Conservation (phyloP, 768 basidiomycete genomes). For the Lactarius evosmus region DNA sequence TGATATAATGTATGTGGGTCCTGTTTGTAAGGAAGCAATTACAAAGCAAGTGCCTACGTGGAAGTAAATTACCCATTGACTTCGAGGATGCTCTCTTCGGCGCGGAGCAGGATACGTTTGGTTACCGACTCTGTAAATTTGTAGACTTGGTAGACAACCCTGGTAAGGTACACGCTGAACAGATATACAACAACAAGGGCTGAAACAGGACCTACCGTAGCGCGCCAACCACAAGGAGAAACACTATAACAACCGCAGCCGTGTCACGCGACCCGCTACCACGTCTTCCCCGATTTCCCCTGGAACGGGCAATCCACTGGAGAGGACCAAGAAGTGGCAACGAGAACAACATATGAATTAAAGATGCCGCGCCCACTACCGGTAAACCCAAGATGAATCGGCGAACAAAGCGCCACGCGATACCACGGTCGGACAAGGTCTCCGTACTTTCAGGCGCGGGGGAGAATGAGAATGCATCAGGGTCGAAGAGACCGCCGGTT, state of each 20-base stretch:
- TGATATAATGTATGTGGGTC: slow-evolving; percentile 4
- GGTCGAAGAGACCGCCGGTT: slow-evolving; percentile 25
- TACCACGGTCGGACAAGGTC: slow-evolving; percentile 34
- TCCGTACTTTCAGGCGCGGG: slow-evolving; percentile 4
- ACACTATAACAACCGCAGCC: slow-evolving; percentile 60
- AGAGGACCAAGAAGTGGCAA: slow-evolving; percentile 63
- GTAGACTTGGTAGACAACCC: slow-evolving; percentile 72
- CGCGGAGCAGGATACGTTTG: slow-evolving; percentile 59
- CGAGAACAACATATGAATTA: slow-evolving; percentile 68
- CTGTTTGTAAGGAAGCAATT: slow-evolving; percentile 13
- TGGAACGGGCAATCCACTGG: slow-evolving; percentile 65
- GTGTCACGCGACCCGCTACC: slow-evolving; percentile 51
- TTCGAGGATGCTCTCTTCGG: slow-evolving; percentile 79
- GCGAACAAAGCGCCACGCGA: slow-evolving; percentile 55
- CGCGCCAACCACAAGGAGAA: slow-evolving; percentile 59
- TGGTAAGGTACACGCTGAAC: slow-evolving; percentile 34
- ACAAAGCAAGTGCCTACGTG: slow-evolving; percentile 26
- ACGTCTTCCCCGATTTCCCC: slow-evolving; percentile 54
- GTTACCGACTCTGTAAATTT: slow-evolving; percentile 55
- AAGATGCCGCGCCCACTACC: slow-evolving; percentile 69
- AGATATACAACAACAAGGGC: not conserved
- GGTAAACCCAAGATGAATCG: slow-evolving; percentile 79
- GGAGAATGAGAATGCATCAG: slow-evolving; percentile 38
- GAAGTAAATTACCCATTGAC: slow-evolving; percentile 43
- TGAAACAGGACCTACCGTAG: slow-evolving; percentile 46